Evolutionary conservation across 306 rosid species (phyloP), one percentile per base, ranked within the genome.

Genomic region (Rubus idaeus): DNA sequence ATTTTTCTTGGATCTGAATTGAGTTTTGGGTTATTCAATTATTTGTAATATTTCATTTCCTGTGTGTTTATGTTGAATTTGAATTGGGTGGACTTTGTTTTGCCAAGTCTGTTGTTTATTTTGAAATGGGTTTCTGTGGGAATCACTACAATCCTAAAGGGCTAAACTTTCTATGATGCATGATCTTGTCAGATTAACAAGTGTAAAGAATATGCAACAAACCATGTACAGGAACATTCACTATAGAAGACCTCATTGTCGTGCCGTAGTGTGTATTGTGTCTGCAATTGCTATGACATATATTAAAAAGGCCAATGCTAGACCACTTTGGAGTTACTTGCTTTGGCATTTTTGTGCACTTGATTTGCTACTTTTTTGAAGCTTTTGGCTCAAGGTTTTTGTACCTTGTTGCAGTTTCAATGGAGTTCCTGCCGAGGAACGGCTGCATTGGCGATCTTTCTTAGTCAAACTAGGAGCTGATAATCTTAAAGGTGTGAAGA

Each of bases 381-480:
- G 77, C 41, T 23, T 17, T 44, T 18, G 58, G 56, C 53, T 8
- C n/a, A 13, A 42, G 14, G 47, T 49, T 71, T 77, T 4, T 21
- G 10, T 70, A 37, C 40, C 58, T 20, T 18, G 41, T 80, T 83
- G 71, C 83, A 94, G 98, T 74, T 94, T 92, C 84, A 95, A 94
- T 83, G 98, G 97, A 80, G 98, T 92, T 81, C 98, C 96, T 47
- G 90, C 89, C 0, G 98, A 94, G 89, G 99, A 95, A 69, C 88
- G 97, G 61, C 79, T 90, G 57, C 98, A 95, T 80, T 92, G 99
- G 99, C 93, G 95, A 81, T 90, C 98, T 41, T 94, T 94, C 85
- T 86, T 95, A 68, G 97, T 95, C 51, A 95, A 95, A 81, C 85
- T 95, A 57, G 97, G 97, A 80, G 91, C 99, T 20, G 99, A 95